A percentile compares a stretch with the other conserved stretches of the same genome.
Evolutionary conservation across 768 basidiomycete species (phyloP).

Genomic region (Exidia glandulosa): DNA sequence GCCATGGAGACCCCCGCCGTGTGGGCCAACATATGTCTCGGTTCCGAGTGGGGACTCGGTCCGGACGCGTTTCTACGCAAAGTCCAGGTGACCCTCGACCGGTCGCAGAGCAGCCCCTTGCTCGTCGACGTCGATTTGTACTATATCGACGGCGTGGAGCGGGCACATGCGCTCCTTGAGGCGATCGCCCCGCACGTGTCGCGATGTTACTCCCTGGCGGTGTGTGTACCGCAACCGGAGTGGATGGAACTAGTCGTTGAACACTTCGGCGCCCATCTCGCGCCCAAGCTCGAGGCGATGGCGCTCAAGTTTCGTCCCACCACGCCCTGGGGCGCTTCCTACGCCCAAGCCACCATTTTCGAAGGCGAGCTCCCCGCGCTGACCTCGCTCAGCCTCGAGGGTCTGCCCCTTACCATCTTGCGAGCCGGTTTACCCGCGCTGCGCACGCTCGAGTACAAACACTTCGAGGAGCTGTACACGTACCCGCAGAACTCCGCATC

Average conservation of each 20-base stretch:
- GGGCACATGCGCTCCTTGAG: conserved; percentile 14
- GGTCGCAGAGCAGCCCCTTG: conserved; percentile 18
- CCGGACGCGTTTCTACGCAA: conserved; percentile 16
- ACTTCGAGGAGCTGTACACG: conserved; percentile 11
- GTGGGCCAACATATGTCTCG: not conserved
- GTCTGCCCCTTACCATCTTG: conserved; percentile 15
- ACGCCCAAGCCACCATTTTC: not conserved
- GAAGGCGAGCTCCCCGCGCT: not conserved
- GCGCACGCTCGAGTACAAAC: conserved; percentile 16
- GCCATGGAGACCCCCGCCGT: not conserved
- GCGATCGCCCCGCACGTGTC: conserved; percentile 17
- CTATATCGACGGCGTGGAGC: conserved; percentile 12
- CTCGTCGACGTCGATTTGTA: conserved; percentile 18
- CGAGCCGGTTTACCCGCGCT: conserved; percentile 16
- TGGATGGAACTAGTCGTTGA: conserved; percentile 16
- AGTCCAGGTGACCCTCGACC: conserved; percentile 13
- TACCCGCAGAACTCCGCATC: conserved; percentile 8
- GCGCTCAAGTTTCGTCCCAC: conserved; percentile 17
- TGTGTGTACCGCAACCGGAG: conserved; percentile 18
- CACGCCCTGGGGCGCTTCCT: conserved; percentile 5
- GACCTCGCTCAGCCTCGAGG: conserved; percentile 4
- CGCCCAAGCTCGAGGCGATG: conserved; percentile 18
- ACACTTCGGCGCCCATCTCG: conserved; percentile 10
- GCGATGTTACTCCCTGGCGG: conserved; percentile 19
- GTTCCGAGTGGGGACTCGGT: not conserved